phyloP scores from a whole-genome alignment of 228 moss, liverwort and hornwort genomes.

The Sphagnum fallax region DNA sequence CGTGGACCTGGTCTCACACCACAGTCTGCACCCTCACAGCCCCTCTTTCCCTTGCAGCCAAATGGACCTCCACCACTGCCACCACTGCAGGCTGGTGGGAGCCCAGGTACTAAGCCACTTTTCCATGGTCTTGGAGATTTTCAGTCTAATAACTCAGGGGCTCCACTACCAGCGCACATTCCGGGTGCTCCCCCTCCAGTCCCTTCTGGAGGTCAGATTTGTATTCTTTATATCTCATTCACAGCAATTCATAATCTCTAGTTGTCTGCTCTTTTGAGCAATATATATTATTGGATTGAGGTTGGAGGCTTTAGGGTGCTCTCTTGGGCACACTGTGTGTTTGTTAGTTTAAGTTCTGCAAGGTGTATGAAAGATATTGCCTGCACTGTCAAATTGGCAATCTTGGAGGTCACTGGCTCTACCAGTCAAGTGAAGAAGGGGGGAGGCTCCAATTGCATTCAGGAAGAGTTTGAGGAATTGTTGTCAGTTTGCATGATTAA shows the following conservation, averaged over 20 bases:
- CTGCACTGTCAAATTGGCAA: too few relatives aligned
- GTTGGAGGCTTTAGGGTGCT: neutral
- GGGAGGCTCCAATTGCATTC: too few relatives aligned
- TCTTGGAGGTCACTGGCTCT: too few relatives aligned
- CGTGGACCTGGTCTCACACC: constrained; percentile 38
- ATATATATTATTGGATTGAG: neutral
- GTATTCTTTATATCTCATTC: neutral
- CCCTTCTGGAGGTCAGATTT: constrained; percentile 50
- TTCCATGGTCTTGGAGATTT: constrained; percentile 34
- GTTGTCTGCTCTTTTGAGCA: neutral
- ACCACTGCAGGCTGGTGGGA: constrained; percentile 25
- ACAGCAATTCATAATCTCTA: neutral
- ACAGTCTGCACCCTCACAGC: constrained; percentile 31
- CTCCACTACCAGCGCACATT: constrained; percentile 13
- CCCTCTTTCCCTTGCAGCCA: constrained; percentile 48
- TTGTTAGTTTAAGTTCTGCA: too few relatives aligned
- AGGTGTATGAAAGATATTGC: too few relatives aligned
- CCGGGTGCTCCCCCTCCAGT: constrained; percentile 19
- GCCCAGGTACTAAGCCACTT: constrained; percentile 23
- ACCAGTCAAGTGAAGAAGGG: too few relatives aligned
- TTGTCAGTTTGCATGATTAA: neutral
- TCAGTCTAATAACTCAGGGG: constrained; percentile 24
- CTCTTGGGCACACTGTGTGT: neutral
- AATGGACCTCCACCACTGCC: constrained; percentile 39
- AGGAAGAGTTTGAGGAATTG: neutral